A percentile compares a stretch with the other conserved stretches of the same genome.
Evolutionary conservation across 139 green algal species (phyloP).

Genomic region (Parachlorella kessleri): DNA sequence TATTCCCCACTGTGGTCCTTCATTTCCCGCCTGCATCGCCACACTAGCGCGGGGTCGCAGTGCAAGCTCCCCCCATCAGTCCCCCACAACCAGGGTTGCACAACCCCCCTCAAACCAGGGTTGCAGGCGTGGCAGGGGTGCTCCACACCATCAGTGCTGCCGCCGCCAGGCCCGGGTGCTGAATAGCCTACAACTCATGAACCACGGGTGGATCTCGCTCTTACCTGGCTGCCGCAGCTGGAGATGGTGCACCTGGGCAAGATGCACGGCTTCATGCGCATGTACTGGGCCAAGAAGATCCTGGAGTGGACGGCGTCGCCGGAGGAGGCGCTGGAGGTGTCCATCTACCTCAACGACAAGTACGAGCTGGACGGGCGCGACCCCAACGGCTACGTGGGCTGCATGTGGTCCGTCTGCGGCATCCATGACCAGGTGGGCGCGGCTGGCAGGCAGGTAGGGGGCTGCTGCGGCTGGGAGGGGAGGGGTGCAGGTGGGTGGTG

Average conservation of each 20-base stretch:
- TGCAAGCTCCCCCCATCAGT: too few species aligned
- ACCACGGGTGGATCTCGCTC: too few species aligned
- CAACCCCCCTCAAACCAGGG: too few species aligned
- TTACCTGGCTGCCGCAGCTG: too few species aligned
- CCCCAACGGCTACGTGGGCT: constrained; percentile 90
- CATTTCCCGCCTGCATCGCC: too few species aligned
- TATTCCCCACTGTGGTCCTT: too few species aligned
- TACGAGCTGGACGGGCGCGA: constrained; percentile 87
- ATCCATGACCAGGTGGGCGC: constrained; percentile 90
- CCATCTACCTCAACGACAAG: constrained; percentile 94
- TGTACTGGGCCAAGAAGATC: constrained; percentile 99
- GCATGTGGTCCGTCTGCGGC: constrained; percentile 93
- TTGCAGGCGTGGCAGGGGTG: too few species aligned
- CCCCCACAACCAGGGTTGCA: too few species aligned
- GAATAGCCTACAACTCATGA: too few species aligned
- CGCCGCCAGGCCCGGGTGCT: too few species aligned
- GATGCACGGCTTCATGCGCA: constrained; percentile 99
- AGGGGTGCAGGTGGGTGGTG: neutral
- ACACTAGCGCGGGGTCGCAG: too few species aligned
- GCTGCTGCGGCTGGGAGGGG: neutral
- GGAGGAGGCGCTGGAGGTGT: constrained; percentile 79
- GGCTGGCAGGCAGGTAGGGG: neutral
- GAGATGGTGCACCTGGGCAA: constrained; percentile 93
- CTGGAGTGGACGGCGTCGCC: constrained; percentile 90
- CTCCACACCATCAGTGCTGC: too few species aligned